Evolutionary conservation across 306 rosid species (phyloP).

Genomic region (Inga leiocalycina): DNA sequence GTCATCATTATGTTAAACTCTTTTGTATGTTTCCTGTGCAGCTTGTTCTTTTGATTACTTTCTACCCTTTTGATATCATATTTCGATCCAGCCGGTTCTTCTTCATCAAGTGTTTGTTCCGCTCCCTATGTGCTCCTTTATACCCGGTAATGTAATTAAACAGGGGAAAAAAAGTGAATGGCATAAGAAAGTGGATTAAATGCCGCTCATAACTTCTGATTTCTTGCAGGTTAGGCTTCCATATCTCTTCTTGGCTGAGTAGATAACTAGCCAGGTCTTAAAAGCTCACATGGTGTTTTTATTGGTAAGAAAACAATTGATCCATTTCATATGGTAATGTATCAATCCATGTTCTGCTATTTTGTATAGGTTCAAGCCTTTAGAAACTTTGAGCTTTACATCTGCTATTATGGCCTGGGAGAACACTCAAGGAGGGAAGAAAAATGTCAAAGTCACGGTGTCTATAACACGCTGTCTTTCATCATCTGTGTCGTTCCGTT

Average conservation of each 20-base stretch:
- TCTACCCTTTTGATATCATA: slow-evolving; percentile 66
- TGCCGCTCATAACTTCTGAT: background rate
- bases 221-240: slow-evolving; percentile 56
- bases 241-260: slow-evolving; percentile 75
- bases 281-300: slow-evolving; percentile 11
- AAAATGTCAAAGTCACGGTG: slow-evolving; percentile 55
- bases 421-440: slow-evolving; percentile 63
- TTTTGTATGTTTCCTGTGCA: slow-evolving; percentile 30
- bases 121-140: slow-evolving; percentile 67
- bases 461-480: slow-evolving; percentile 53
- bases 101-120: slow-evolving; percentile 56
- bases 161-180: background rate
- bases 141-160: slow-evolving; percentile 48
- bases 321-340: slow-evolving; percentile 13
- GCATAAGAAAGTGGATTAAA: slow-evolving; percentile 1
- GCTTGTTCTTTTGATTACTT: slow-evolving; percentile 56
- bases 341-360: slow-evolving; percentile 32
- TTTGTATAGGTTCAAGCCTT: slow-evolving; percentile 60
- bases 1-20: too few species aligned
- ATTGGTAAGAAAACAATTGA: background rate
- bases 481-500: slow-evolving; percentile 56
- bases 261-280: slow-evolving; percentile 76
- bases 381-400: slow-evolving; percentile 60
- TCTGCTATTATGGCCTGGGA: slow-evolving; percentile 78
- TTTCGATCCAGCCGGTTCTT: slow-evolving; percentile 67